Evolutionary conservation across 129 eudicot genomes (phyloP).

Genomic region (Lactuca sativa): DNA sequence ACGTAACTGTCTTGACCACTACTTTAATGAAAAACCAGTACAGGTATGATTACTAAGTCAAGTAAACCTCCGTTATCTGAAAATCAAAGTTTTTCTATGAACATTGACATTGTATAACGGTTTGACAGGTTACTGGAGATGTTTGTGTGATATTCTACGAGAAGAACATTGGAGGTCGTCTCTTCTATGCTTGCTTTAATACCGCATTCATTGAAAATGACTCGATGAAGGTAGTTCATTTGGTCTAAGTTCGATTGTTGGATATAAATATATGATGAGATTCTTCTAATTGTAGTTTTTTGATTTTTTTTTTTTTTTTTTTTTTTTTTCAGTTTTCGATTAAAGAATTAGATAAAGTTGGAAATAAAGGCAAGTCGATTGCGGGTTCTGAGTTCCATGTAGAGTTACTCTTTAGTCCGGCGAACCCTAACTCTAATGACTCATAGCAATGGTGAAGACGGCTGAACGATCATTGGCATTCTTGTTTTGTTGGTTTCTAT

Average conservation of each 20-base stretch:
- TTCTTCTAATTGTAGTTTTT: not conserved
- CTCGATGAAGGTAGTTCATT: conserved; percentile 48
- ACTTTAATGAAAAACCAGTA: conserved; percentile 39
- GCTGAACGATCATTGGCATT: too few species aligned
- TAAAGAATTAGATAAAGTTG: conserved; percentile 66
- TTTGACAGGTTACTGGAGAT: conserved; percentile 57
- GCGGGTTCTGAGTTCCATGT: conserved; percentile 63
- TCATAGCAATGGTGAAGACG: not conserved
- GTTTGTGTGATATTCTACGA: conserved; percentile 66
- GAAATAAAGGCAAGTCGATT: conserved; percentile 55
- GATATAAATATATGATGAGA: not conserved
- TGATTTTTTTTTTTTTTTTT: not conserved
- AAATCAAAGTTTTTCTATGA: not conserved
- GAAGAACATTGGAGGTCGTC: conserved; percentile 66
- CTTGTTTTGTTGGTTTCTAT: too few species aligned
- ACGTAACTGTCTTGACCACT: conserved; percentile 46
- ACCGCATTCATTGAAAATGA: conserved; percentile 60
- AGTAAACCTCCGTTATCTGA: not conserved
- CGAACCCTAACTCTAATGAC: conserved; percentile 28
- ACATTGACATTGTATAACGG: not conserved
- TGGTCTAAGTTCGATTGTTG: not conserved
- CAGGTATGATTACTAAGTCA: conserved; percentile 34
- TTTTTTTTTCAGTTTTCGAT: conserved; percentile 45
- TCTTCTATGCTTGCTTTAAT: conserved; percentile 75
- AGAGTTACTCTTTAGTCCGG: conserved; percentile 65